These are phyloP conservation scores for Ceratobasidium sp. DNA, from an alignment of 1,284 basidiomycete genomes.

Conservation along the genomic window DNA sequence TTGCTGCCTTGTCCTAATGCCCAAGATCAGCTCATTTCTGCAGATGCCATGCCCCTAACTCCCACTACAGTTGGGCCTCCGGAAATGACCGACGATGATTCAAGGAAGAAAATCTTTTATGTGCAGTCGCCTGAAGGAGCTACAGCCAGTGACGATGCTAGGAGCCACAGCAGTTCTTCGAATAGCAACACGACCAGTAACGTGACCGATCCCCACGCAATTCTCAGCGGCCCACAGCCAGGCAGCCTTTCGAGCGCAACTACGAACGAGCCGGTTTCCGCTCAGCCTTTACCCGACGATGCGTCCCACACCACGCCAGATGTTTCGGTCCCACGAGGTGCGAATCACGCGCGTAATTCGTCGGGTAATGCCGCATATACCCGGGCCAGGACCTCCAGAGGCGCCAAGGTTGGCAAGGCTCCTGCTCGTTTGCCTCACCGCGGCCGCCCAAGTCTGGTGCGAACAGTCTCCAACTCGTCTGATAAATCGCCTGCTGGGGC, in stretches of 20 bases:
- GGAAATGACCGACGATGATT: conserved; percentile 27
- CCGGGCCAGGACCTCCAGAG: conserved; percentile 10
- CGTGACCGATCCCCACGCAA: conserved; percentile 33
- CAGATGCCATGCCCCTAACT: conserved; percentile 35
- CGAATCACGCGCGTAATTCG: conserved; percentile 32
- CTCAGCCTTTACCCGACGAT: background rate
- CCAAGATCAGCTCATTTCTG: conserved; percentile 21
- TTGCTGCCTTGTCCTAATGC: background rate
- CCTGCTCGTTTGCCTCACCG: conserved; percentile 13
- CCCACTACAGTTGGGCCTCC: conserved; percentile 25
- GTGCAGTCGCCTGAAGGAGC: conserved; percentile 36
- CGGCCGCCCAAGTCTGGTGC: conserved; percentile 23
- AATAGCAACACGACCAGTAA: conserved; percentile 37
- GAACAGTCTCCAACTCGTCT: conserved; percentile 29
- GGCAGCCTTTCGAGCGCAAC: conserved; percentile 32
- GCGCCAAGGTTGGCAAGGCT: conserved; percentile 25
- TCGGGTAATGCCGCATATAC: conserved; percentile 32
- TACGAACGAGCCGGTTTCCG: conserved; percentile 11
- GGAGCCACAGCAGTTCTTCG: conserved; percentile 35
- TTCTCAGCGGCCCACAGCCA: conserved; percentile 12
- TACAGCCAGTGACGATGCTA: conserved; percentile 26
- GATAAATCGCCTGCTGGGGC: conserved; percentile 15
- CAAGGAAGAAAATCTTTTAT: conserved; percentile 33
- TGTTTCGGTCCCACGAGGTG: conserved; percentile 28
- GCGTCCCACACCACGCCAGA: conserved; percentile 9